Evolutionary conservation across 352 stramenopile species (phyloP).

Genomic region (Halophytophthora polymorphica): DNA sequence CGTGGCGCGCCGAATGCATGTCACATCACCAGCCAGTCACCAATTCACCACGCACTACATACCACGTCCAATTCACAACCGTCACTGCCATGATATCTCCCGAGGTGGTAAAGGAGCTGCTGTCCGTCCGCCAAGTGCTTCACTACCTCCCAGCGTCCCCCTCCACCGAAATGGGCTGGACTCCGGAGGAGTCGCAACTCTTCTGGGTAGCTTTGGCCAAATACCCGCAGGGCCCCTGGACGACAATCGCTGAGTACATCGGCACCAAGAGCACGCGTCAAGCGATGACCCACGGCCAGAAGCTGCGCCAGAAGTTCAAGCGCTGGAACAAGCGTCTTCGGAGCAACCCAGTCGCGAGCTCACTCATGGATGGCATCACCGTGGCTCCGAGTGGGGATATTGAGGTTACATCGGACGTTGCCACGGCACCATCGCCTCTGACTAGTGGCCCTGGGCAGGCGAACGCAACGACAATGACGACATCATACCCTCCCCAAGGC

Average conservation of each 20-base stretch:
- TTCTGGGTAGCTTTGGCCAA: conserved; percentile 34
- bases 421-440: too few relatives aligned
- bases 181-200: conserved; percentile 24
- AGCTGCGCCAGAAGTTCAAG: conserved; percentile 51
- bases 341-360: conserved; percentile 20
- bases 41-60: too few relatives aligned
- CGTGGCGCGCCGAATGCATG: too few relatives aligned
- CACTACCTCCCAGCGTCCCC: conserved; percentile 37
- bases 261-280: conserved; percentile 53
- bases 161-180: conserved; percentile 26
- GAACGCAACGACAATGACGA: too few relatives aligned
- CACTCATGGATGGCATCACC: conserved; percentile 23
- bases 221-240: conserved; percentile 50
- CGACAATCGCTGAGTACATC: conserved; percentile 44
- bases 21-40: too few relatives aligned
- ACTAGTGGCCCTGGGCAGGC: too few relatives aligned
- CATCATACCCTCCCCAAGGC: too few relatives aligned
- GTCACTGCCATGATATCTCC: conserved; percentile 37
- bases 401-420: too few relatives aligned
- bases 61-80: too few relatives aligned
- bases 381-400: too few relatives aligned
- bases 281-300: conserved; percentile 57
- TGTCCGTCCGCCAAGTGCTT: conserved; percentile 30
- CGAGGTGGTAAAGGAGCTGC: conserved; percentile 33
- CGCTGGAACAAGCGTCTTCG: conserved; percentile 33